Evolutionary conservation across 2,329 filamentous ascomycete species (phyloP).

Genomic region (Trichoderma polysporum): DNA sequence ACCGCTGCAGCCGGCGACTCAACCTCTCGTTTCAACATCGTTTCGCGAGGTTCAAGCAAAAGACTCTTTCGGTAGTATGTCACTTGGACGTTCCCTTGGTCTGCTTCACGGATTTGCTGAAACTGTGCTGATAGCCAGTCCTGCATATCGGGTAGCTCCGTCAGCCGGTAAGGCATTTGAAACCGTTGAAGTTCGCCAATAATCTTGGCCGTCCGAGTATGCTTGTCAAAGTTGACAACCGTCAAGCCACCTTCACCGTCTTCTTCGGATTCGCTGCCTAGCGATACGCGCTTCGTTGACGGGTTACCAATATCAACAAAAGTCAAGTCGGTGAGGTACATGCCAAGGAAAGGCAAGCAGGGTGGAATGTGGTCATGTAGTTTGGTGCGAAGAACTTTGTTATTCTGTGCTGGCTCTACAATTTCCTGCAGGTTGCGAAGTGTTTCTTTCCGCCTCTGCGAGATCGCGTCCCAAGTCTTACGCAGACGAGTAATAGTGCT

Average conservation of each 20-base stretch:
- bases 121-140: conserved; percentile 89
- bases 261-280: conserved; percentile 52
- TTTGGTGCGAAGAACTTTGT: conserved; percentile 78
- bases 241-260: conserved; percentile 65
- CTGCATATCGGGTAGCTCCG: conserved; percentile 82
- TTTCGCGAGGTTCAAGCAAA: conserved; percentile 74
- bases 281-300: conserved; percentile 69
- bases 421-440: conserved; percentile 79
- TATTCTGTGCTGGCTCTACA: conserved; percentile 87
- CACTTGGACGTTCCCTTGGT: conserved; percentile 58
- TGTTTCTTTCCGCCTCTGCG: conserved; percentile 75
- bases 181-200: conserved; percentile 95
- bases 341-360: conserved; percentile 92
- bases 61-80: conserved; percentile 78
- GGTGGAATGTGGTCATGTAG: conserved; percentile 85
- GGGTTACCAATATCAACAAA: conserved; percentile 96
- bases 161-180: conserved; percentile 86
- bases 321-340: conserved; percentile 93
- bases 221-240: conserved; percentile 98
- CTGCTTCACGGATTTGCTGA: conserved; percentile 65
- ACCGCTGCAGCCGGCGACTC: conserved; percentile 36
- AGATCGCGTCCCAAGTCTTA: conserved; percentile 89
- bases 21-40: conserved; percentile 33
- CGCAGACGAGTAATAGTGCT: conserved; percentile 86
- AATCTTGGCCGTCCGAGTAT: conserved; percentile 89